Base-by-base conservation (phyloP, 345 rosid species). In the Pistacia integerrima region DNA sequence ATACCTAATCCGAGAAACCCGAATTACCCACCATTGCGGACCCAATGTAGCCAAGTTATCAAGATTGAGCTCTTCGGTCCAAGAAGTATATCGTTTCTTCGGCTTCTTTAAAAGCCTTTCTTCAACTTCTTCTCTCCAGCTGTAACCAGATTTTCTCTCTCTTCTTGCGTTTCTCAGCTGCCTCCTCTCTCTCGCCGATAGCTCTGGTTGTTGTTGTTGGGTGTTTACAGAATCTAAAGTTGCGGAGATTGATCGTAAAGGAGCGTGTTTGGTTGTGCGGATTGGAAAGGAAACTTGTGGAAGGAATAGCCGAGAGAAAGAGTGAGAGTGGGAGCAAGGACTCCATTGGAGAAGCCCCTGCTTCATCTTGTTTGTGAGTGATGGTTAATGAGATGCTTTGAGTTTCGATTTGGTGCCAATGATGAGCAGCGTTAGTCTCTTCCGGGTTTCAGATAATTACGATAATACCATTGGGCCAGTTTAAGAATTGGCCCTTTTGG, bases 111-210 rank as follows among this genome's bases (percentile, higher is more conserved):
- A 82, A 67, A 95, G 89, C 75, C 81, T 79, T 72, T 87, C 91
- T 69, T 95, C 97, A 0, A 95, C 94, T 77, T 95, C 94, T 80
- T 91, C 96, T 82, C 90, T 82, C 99, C 98, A 95, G 36, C 78
- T 89, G 46, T 87, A 83, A 44, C 90, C 93, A 4, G 86, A 66
- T 74, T 84, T 87, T 77, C 88, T 80, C 82, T 89, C 99, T 16
- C 99, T 86, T 79, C 86, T 81, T 78, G 87, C 87, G 83, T 88
- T 90, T 75, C 98, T 85, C n/a, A 90, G 89, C 85, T 87, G 89
- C 83, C 99, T 85, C 74, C 98, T 86, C 86, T 93, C 99, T 75
- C 88, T 90, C 36, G 92, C 99, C 22, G 94, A 87, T 17, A 93
- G 85, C 78, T 82, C 70, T 82, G 69, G 62, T 20, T 30, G 33